Base-by-base conservation (phyloP, 75 land plant species). In the Pseudotsuga menziesii region DNA sequence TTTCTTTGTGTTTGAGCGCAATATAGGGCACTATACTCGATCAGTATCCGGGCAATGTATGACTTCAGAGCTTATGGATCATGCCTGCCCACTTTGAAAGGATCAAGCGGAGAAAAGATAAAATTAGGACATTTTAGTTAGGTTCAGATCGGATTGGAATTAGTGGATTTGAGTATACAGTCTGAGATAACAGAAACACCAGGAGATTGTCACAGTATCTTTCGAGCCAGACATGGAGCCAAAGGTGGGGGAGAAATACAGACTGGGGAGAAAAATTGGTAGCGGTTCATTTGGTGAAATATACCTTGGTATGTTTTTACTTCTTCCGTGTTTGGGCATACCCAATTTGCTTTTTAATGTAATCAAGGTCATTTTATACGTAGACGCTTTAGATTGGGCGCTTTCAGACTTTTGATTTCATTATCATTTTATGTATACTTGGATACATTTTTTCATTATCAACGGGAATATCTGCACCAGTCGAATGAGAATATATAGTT, bases 221-320 rank as follows among this genome's bases (percentile, higher is more conserved):
- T 4, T 39, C 4, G 72, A 69, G 48, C 48, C 23, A 69, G 14
- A 27, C 58, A 81, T 81, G 78, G 75, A 66, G 54, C 77, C 84
- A 9, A 76, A 82, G 41, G 82, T 82, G 17, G 84, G 82, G 29
- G 80, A 78, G 52, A 82, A 82, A 39, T 82, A 57, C 72, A 60
- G 82, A 39, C 72, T 82, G 11, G 84, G 84, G 23, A 81, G 84
- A 16, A 82, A 82, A 74, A 82, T 82, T 73, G 84, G 84, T 36
- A 79, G 84, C 54, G 84, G 84, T 23, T 82, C 84, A 17, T 82
- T 82, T 36, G 84, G 84, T 4, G 84, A 82, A 77, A 82, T 82
- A 55, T 79, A 82, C 56, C 58, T 78, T 0, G 84, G 84, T 82
- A 52, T 20, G 59, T 79, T 56, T 62, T 58, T 73, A 44, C 52